Percentiles rank a stretch among this genome's conserved stretches.
phyloP scores from a whole-genome alignment of 352 stramenopile genomes.

The Phytophthora sp. region DNA sequence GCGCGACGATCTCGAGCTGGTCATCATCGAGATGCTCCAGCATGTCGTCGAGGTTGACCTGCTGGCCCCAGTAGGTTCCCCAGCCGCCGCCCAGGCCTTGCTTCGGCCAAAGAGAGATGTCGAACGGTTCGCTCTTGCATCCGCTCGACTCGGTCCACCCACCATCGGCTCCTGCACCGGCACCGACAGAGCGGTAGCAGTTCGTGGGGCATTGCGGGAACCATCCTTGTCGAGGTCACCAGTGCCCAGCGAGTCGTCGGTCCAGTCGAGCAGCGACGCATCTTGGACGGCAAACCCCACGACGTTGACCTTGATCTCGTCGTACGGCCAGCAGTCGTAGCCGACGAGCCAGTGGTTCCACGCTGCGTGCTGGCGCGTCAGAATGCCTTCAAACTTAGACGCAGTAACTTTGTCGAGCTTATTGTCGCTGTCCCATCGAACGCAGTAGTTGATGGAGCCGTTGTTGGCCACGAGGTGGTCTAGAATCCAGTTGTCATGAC shows the following conservation, averaged over 20 bases:
- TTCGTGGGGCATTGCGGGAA: neutral
- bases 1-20: neutral
- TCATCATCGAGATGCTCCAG: neutral
- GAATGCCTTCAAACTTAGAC: neutral
- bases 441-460: slow-evolving; percentile 36
- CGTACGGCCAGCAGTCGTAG: too few relatives aligned
- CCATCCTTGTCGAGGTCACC: neutral
- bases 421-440: slow-evolving; percentile 43
- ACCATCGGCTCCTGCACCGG: neutral
- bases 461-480: slow-evolving; percentile 35
- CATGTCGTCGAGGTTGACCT: neutral
- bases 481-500: neutral
- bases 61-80: neutral
- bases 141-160: too few relatives aligned
- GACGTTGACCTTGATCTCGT: too few relatives aligned
- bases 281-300: neutral
- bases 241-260: neutral
- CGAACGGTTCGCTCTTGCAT: too few relatives aligned
- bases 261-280: neutral
- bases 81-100: too few relatives aligned
- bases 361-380: neutral
- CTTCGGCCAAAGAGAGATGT: too few relatives aligned
- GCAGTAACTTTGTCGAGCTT: slow-evolving; percentile 4
- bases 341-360: too few relatives aligned
- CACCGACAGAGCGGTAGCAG: too few relatives aligned